A percentile compares a stretch with the other conserved stretches of the same genome.
These are phyloP conservation scores for Rhodotorula paludigena DNA, from an alignment of 768 basidiomycete genomes.

Conservation along the genomic window DNA sequence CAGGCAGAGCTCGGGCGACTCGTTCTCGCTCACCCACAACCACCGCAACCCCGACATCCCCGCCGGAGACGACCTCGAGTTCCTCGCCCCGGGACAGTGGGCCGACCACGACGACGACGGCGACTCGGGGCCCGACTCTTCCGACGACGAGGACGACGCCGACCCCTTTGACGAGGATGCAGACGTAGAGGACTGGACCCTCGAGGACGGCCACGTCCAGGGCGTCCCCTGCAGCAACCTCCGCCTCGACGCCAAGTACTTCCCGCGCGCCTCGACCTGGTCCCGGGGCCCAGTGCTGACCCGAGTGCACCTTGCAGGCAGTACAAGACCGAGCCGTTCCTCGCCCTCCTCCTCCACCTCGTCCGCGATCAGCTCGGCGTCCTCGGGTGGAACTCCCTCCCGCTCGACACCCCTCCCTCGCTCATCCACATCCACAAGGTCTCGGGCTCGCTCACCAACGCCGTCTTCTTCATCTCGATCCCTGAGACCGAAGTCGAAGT, in stretches of 20 bases:
- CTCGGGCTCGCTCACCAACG: constrained; percentile 88
- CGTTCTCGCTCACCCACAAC: constrained; percentile 38
- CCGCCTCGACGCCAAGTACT: constrained; percentile 40
- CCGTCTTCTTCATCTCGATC: constrained; percentile 90
- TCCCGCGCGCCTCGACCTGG: neutral
- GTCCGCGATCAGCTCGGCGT: constrained; percentile 35
- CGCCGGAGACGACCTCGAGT: constrained; percentile 36
- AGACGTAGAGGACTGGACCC: constrained; percentile 31
- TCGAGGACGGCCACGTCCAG: constrained; percentile 39
- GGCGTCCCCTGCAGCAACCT: constrained; percentile 37
- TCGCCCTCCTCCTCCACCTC: constrained; percentile 31
- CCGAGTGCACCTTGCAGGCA: constrained; percentile 8
- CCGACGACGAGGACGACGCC: constrained; percentile 16
- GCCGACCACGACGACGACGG: neutral
- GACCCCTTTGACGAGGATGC: constrained; percentile 30
- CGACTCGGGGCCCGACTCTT: neutral
- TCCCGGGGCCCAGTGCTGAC: too few relatives aligned
- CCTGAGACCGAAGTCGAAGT: constrained; percentile 45
- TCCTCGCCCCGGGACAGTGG: constrained; percentile 35
- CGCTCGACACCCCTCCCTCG: constrained; percentile 16
- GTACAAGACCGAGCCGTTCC: constrained; percentile 34
- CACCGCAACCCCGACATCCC: constrained; percentile 43
- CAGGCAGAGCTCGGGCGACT: constrained; percentile 11
- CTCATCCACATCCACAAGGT: constrained; percentile 55
- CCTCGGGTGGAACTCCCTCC: constrained; percentile 38